Conservation (phyloP, 164 flowering plant species). For the Annona squamosa region DNA sequence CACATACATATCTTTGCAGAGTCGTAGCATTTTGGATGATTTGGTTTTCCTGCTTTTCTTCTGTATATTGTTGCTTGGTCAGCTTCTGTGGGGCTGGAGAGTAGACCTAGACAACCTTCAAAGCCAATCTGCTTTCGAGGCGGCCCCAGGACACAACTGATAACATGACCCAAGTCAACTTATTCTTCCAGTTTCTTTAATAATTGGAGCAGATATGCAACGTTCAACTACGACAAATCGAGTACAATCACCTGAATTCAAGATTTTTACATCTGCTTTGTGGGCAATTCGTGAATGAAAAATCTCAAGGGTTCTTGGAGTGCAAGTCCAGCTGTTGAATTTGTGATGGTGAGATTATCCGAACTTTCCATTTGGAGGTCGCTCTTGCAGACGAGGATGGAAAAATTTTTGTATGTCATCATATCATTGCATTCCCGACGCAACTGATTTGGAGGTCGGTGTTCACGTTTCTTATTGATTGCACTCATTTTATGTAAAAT, state of each 20-base stretch:
- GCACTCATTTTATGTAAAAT: too few relatives aligned
- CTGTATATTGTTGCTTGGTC: background rate
- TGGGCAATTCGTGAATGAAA: constrained; percentile 55
- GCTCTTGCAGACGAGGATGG: constrained; percentile 67
- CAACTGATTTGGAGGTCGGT: too few relatives aligned
- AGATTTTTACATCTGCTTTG: constrained; percentile 58
- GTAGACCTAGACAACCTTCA: background rate
- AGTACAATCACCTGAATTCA: constrained; percentile 47
- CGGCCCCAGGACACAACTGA: background rate
- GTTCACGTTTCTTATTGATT: too few relatives aligned
- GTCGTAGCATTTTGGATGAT: background rate
- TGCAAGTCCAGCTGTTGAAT: constrained; percentile 57
- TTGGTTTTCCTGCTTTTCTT: background rate
- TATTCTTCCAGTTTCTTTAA: background rate
- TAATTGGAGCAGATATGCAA: constrained; percentile 49
- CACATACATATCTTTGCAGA: constrained; percentile 34
- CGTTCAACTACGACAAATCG: constrained; percentile 65
- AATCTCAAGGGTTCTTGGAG: constrained; percentile 28
- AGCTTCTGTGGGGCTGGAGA: background rate
- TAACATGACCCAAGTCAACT: background rate
- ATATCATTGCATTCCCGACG: too few relatives aligned
- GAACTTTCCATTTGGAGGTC: constrained; percentile 54
- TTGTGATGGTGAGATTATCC: constrained; percentile 45
- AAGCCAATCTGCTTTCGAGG: background rate
- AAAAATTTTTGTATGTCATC: constrained; percentile 51